phyloP scores from a whole-genome alignment of 495 filamentous ascomycete genomes.

The Aspergillus mulundensis region DNA sequence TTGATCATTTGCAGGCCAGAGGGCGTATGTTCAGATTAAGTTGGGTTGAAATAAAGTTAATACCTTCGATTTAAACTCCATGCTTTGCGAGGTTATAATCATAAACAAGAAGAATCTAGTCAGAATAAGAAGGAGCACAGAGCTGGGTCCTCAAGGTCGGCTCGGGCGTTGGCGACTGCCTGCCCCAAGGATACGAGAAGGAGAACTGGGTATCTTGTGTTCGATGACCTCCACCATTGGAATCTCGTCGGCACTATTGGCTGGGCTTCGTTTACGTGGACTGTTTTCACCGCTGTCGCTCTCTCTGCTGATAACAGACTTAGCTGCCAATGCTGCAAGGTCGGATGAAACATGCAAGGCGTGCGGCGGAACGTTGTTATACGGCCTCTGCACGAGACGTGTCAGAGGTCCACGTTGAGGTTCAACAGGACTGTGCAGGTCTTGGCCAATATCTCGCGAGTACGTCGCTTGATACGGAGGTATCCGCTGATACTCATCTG shows the following conservation, averaged over 20 bases:
- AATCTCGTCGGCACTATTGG: conserved; percentile 31
- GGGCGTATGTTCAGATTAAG: conserved; percentile 1
- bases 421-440: conserved; percentile 30
- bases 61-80: conserved; percentile 20
- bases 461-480: conserved; percentile 38
- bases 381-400: conserved; percentile 5
- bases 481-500: conserved; percentile 46
- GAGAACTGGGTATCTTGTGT: conserved; percentile 23
- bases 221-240: conserved; percentile 34
- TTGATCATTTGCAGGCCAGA: too few species aligned
- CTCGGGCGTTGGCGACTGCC: conserved; percentile 25
- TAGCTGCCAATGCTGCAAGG: conserved; percentile 19
- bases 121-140: conserved; percentile 11
- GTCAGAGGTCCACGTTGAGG: conserved; percentile 23
- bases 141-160: conserved; percentile 15
- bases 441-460: conserved; percentile 27
- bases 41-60: background rate
- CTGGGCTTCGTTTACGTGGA: conserved; percentile 11
- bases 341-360: conserved; percentile 17
- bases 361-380: conserved; percentile 18
- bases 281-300: conserved; percentile 15
- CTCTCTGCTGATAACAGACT: conserved; percentile 15
- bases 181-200: conserved; percentile 16
- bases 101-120: background rate
- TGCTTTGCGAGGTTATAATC: background rate